Evolutionary conservation across 2,329 filamentous ascomycete species (phyloP), one percentile per base, ranked within the genome.

Genomic region (Fusarium mundagurra): DNA sequence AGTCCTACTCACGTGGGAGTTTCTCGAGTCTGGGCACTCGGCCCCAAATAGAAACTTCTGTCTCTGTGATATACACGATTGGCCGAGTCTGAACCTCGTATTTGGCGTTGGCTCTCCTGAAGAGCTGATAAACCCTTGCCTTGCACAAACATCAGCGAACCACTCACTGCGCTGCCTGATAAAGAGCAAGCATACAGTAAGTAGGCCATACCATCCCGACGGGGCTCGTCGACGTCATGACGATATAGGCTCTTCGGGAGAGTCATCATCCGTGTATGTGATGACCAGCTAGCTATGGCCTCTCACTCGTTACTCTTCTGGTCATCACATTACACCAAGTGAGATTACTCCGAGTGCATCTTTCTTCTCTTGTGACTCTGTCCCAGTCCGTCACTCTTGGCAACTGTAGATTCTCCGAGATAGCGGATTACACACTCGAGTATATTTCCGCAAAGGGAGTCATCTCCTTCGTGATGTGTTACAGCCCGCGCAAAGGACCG

Each of bases 1-100:
- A 60, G 75, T 71, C 54, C 55, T 47, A 65, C 64, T 73, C 75
- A 70, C 72, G 72, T 76, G 76, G 75, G 48, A 72, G 27, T 18
- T 24, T 39, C n/a, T 72, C 41, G 62, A 74, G 69, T 70, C 70
- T 74, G 55, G 58, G 39, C 24, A 36, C 18, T 59, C 43, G 16
- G 16, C 66, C 45, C 61, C 53, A 72, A 71, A 76, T 75, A 76
- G 72, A 76, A 75, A 34, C 31, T 48, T 20, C 29, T 47, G 50
- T 53, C 33, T 29, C 48, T 44, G 51, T 60, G 61, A 45, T 48
- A 60, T 45, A 29, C 54, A 57, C 33, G 58, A 72, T 76, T 76
- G 74, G 74, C 17, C 44, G 36, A 62, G 20, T 41, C 61, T 39
- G 54, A 54, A 68, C 64, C 74, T 76, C 72, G 72, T 75, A 75